Evolutionary conservation across 2,329 filamentous ascomycete genomes (phyloP), one percentile per base, ranked within the genome.

Genomic region (Pseudogymnoascus sp.): DNA sequence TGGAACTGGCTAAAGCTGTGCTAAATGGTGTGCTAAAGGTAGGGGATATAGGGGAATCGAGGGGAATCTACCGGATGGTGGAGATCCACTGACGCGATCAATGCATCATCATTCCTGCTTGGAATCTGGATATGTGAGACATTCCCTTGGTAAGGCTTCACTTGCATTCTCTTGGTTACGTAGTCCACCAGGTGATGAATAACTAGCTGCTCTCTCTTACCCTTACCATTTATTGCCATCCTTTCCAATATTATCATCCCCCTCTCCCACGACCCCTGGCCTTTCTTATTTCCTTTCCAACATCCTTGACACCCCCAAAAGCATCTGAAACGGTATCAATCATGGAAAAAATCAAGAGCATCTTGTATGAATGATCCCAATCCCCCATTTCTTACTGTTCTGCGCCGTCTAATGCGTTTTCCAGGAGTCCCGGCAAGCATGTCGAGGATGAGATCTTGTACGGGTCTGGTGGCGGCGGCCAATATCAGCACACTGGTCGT

Each of bases 261-360:
- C 48, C 29, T 18, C 29, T 18, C 48, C 5, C 48, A 33, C 9
- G 31, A 33, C 29, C 48, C 29, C 27, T 55, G 29, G 9, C 48
- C 48, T 55, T 4, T 55, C n/a, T 33, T 55, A 12, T 7, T 5
- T 55, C 27, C 27, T 33, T 55, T 29, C 18, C 48, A 55, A 55
- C 29, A 55, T 55, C 48, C 48, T 55, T 55, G 48, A 55, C 48
- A 33, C 31, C 48, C 48, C 48, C 18, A 55, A 33, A 33, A 33
- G 29, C 48, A 55, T 55, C 27, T 33, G 48, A 55, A 33, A 55
- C 48, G 48, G 48, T 55, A 55, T 33, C 18, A 64, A 68, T 63
- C 61, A 73, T 73, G 71, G 70, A 73, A 15, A 72, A 68, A 61
- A 64, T 72, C 40, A 72, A 70, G 69, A 71, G 69, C 58, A 37